Evolutionary conservation across 2,329 filamentous ascomycete species (phyloP), one percentile per base, ranked within the genome.

Genomic region (Exophiala mesophila): DNA sequence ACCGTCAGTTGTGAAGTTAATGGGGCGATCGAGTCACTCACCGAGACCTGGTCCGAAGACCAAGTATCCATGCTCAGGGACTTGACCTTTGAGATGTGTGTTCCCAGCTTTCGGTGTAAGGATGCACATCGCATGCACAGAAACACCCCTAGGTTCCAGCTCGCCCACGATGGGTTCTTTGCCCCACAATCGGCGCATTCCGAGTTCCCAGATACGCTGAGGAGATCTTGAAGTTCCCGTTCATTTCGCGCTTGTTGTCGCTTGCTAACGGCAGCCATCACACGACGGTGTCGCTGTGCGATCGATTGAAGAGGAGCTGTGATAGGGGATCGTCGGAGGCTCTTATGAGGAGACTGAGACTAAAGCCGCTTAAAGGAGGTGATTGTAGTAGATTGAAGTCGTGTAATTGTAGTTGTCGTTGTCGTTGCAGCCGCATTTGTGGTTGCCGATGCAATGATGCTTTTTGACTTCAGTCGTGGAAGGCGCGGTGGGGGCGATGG

Each of bases 11-110:
- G 8, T 15, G 8, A 19, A 45, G 17, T 20, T 21, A 6, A 15
- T 19, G 28, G 34, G 36, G 34, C 19, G 26, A 29, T 10, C 31
- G 33, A 24, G 20, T 38, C 18, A 45, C 34, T 23, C 72, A 95
- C 89, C 68, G 98, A 92, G 52, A 98, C 89, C 69, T 98, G 92
- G 48, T 97, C 92, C 59, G 83, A 83, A 36, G 85, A 82, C 92
- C 92, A 98, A 55, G 84, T 92, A 67, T 98, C 92, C 89, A 98
- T 97, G 65, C 85, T 97, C 69, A 98, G 68, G 26, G 89, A 97
- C 68, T 98, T 98, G 71, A 98, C 88, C 66, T 98, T 98, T 54
- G 89, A 96, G 51, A 98, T 88, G 66, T 98, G 92, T 29, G 92
- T 97, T 49, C 92, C 92, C 59, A 98, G 74, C 68, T 97, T 97